Evolutionary conservation across 2,329 filamentous ascomycete genomes (phyloP), one percentile per base, ranked within the genome.

Genomic region (Colletotrichum orchidophilum): DNA sequence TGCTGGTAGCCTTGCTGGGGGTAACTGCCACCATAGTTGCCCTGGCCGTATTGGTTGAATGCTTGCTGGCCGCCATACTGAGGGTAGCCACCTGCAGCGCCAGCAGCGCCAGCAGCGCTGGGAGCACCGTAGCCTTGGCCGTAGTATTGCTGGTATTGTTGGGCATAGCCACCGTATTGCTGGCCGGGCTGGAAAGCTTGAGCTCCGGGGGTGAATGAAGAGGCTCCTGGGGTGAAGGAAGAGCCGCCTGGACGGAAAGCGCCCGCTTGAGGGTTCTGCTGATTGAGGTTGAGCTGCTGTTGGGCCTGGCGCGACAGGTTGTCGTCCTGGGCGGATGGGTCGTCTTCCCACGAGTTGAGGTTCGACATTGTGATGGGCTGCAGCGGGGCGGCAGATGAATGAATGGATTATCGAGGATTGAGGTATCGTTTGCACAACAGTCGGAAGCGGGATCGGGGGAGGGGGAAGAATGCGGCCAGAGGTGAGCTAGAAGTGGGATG

Each of bases 331-430:
- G 90, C 91, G 66, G 92, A 87, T 78, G 92, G 91, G 78, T 95
- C 94, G 79, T 97, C 94, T 85, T 98, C 95, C 94, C 96, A 98
- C 73, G 95, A 97, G 82, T 97, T 95, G 78, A 94, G 93, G 82
- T 95, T 91, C 77, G 95, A 93, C 95, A 97, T 97, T 79, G 66
- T 87, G 76, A 71, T 57, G 46, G 24, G 55, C 42, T 70, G 52
- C 53, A 29, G 55, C 58, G 42, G 57, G 63, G 50, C 54, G 33
- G 52, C 57, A 49, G 69, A 58, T 69, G 52, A 13, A 46, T 35
- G 24, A n/a, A n/a, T n/a, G 26, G 63, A 13, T 54, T 35, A 15
- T 62, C 59, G 59, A 62, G 29, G 13, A 52, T 46, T 53, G 27
- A 54, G 11, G 29, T 57, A 35, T 46, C 39, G 39, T 46, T 46